These are phyloP conservation scores for Punctularia strigosozonata DNA, from an alignment of 768 basidiomycete genomes.

Conservation along the genomic window DNA sequence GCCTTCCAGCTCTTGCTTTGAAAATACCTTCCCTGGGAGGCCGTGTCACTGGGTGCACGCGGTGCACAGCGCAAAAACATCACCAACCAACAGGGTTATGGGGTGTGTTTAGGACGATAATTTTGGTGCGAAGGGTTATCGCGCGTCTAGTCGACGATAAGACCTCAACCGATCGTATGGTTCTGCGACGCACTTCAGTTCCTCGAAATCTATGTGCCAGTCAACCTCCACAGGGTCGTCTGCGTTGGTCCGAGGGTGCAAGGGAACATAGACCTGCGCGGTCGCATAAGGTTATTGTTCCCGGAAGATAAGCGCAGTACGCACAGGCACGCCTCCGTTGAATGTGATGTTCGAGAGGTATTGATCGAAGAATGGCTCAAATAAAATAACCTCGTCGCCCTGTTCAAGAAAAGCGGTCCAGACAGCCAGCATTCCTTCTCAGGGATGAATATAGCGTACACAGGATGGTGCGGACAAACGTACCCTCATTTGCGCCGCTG, in stretches of 20 bases:
- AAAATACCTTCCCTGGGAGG: constrained; percentile 98
- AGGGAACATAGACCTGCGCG: constrained; percentile 92
- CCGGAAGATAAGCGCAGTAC: too few species aligned
- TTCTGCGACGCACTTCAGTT: constrained; percentile 51
- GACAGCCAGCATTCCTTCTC: constrained; percentile 82
- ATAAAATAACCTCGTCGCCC: constrained; percentile 97
- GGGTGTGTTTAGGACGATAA: constrained; percentile 92
- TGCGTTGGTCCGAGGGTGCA: constrained; percentile 67
- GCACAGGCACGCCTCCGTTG: constrained; percentile 85
- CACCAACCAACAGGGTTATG: constrained; percentile 99
- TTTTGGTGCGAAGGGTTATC: constrained; percentile 83
- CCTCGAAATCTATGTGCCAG: constrained; percentile 86
- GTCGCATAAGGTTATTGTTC: too few species aligned
- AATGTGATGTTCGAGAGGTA: constrained; percentile 89
- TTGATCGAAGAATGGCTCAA: constrained; percentile 97
- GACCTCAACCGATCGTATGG: neutral
- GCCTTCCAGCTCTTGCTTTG: constrained; percentile 63
- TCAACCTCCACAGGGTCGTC: constrained; percentile 51
- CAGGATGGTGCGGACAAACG: constrained; percentile 3
- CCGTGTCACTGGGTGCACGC: too few species aligned
- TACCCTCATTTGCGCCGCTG: constrained; percentile 95
- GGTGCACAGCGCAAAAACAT: too few species aligned
- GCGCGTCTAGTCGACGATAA: constrained; percentile 39
- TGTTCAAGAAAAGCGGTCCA: constrained; percentile 85
- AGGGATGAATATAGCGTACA: constrained; percentile 4